Evolutionary conservation across 2,329 filamentous ascomycete species (phyloP).

Genomic region (Dactylella cylindrospora): DNA sequence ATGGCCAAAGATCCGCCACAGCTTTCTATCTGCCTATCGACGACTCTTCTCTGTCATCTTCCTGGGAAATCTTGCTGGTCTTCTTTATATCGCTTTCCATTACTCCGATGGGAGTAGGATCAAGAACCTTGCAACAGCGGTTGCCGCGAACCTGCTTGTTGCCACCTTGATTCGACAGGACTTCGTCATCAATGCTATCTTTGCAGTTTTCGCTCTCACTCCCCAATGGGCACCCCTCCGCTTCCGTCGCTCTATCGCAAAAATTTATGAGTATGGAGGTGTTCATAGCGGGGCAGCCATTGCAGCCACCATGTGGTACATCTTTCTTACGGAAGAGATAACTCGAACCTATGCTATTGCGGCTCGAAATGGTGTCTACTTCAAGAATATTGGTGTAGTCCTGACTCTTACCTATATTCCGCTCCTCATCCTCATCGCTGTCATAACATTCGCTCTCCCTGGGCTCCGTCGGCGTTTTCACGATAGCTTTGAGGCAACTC

Average conservation of each 20-base stretch:
- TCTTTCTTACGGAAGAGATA: constrained; percentile 51
- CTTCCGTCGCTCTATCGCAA: constrained; percentile 55
- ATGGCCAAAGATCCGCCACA: constrained; percentile 58
- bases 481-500: constrained; percentile 69
- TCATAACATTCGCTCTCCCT: constrained; percentile 62
- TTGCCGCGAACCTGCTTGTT: constrained; percentile 54
- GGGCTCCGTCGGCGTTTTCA: constrained; percentile 64
- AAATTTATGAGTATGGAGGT: constrained; percentile 60
- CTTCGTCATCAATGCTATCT: constrained; percentile 58
- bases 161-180: constrained; percentile 59
- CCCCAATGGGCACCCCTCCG: constrained; percentile 55
- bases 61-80: constrained; percentile 51
- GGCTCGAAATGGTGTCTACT: constrained; percentile 9
- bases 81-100: constrained; percentile 37
- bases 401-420: constrained; percentile 47
- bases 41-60: constrained; percentile 55
- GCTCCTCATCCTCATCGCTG: constrained; percentile 63
- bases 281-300: constrained; percentile 59
- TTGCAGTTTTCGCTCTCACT: constrained; percentile 54
- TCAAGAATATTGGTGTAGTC: constrained; percentile 43
- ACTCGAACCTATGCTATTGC: constrained; percentile 47
- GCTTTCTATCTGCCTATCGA: constrained; percentile 50
- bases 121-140: constrained; percentile 45
- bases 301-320: constrained; percentile 57
- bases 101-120: constrained; percentile 20